These are phyloP conservation scores for Nitzschia sp. DNA, from an alignment of 108 stramenopile species.

Conservation along the genomic window DNA sequence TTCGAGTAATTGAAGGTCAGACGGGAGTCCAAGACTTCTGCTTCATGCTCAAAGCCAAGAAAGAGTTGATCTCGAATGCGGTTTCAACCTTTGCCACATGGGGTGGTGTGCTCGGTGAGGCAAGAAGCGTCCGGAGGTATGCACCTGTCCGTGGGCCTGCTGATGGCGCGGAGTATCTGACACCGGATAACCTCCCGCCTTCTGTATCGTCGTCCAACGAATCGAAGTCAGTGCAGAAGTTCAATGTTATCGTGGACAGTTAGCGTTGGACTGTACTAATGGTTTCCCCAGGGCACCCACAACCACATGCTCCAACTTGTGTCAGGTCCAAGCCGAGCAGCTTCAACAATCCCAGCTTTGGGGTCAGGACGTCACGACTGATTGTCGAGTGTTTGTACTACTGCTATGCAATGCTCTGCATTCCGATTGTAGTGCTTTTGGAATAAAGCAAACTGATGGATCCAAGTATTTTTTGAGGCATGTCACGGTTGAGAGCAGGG, in stretches of 20 bases:
- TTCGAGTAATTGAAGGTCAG: conserved; percentile 32
- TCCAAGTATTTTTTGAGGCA: too few relatives aligned
- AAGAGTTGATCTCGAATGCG: conserved; percentile 29
- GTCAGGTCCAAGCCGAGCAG: too few relatives aligned
- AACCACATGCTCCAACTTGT: too few relatives aligned
- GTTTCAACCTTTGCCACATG: conserved; percentile 37
- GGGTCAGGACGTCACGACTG: too few relatives aligned
- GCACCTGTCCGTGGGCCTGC: not conserved
- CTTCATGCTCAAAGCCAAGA: conserved; percentile 32
- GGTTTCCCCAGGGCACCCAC: too few relatives aligned
- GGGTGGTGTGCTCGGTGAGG: conserved; percentile 46
- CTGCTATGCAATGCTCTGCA: too few relatives aligned
- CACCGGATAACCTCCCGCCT: conserved; percentile 6
- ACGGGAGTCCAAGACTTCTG: conserved; percentile 55
- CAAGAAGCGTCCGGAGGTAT: conserved; percentile 12
- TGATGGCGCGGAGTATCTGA: conserved; percentile 12
- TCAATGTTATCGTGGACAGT: conserved; percentile 8
- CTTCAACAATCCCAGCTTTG: too few relatives aligned
- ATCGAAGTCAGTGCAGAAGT: conserved; percentile 4
- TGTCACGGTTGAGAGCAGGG: too few relatives aligned
- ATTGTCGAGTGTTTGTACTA: too few relatives aligned
- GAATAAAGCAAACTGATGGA: too few relatives aligned
- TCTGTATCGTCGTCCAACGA: conserved; percentile 3
- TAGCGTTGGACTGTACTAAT: too few relatives aligned
- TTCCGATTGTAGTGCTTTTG: too few relatives aligned